Evolutionary conservation across 1,284 basidiomycete species (phyloP), one percentile per base, ranked within the genome.

Genomic region (Pseudozyma hubeiensis): DNA sequence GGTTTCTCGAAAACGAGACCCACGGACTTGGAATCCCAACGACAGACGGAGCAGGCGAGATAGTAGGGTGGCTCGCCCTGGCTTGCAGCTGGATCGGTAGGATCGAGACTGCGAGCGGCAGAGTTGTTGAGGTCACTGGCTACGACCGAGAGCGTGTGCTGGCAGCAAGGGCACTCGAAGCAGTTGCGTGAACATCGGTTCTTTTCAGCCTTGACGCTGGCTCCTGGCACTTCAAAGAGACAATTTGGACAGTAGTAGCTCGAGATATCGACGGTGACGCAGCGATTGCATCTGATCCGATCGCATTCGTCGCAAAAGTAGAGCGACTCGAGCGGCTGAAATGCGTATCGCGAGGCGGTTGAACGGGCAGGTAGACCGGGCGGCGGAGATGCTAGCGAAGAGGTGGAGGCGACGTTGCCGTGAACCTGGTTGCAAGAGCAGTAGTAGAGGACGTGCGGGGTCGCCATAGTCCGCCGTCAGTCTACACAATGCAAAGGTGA

Each of bases 231-330:
- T 81, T 99, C 97, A 84, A 99, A 99, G n/a, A 98, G 88, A 84
- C 97, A 99, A 84, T 96, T 95, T 24, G 97, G 97, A 82, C 97
- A 99, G 84, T 93, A 98, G 85, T 97, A 98, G 55, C 92, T 93
- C 81, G 93, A 93, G 82, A 98, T 91, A 88, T 99, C 97, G 53
- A 93, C 87, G 5, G 90, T 89, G 8, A 97, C 92, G 80, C 97
- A 99, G 74, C 91, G 89, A 81, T 95, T 92, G 83, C 97, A 99
- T 57, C 94, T 87, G 44, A 99, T 89, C 2, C 92, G 91, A 84
- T 98, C 94, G 86, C 97, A 99, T 88, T 98, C 96, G 85, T 97
- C 95, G 85, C 97, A 99, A 85, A 98, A 99, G 86, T 94, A 97
- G 16, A 99, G 90, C 19, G 89, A 88, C 72, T 92, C 89, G 9